Evolutionary conservation across 805 yeast genomes (phyloP).

Genomic region (Teunomyces gatunensis): DNA sequence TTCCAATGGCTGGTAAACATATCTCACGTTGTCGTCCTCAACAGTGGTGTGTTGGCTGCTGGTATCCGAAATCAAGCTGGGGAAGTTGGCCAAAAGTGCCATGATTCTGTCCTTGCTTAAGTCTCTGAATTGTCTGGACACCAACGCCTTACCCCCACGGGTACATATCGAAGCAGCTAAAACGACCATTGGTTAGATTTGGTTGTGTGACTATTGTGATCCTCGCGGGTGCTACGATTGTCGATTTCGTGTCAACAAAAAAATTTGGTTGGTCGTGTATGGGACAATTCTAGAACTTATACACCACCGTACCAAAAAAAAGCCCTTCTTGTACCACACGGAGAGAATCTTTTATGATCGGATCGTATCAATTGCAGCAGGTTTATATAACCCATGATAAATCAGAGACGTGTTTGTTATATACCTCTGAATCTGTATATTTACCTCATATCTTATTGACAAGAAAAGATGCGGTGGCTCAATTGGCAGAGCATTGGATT

Average conservation of each 20-base stretch:
- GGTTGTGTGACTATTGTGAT: background rate
- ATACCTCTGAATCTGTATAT: background rate
- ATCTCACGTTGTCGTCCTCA: slow-evolving; percentile 88
- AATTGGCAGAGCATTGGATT: slow-evolving; percentile 77
- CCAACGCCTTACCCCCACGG: slow-evolving; percentile 86
- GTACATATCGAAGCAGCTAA: slow-evolving; percentile 94
- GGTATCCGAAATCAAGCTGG: slow-evolving; percentile 67
- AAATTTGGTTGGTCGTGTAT: slow-evolving; percentile 8
- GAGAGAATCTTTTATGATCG: no score
- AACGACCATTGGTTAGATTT: slow-evolving; percentile 54
- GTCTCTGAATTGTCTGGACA: slow-evolving; percentile 90
- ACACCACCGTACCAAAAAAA: background rate
- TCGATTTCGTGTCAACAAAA: slow-evolving; percentile 17
- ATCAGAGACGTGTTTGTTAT: background rate
- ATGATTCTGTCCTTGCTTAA: slow-evolving; percentile 81
- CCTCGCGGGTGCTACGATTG: background rate
- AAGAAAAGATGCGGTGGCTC: slow-evolving; percentile 64
- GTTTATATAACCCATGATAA: background rate
- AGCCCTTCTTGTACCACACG: background rate
- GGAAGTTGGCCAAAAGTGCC: slow-evolving; percentile 81
- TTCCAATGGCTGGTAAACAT: slow-evolving; percentile 94
- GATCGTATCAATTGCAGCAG: background rate
- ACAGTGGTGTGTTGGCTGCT: slow-evolving; percentile 87
- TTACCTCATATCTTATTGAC: background rate
- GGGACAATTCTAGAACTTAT: background rate